Percentiles rank a stretch among this genome's conserved stretches.
Conservation (phyloP, 2,329 filamentous ascomycete genomes). For the Penicillium rolfsii region DNA sequence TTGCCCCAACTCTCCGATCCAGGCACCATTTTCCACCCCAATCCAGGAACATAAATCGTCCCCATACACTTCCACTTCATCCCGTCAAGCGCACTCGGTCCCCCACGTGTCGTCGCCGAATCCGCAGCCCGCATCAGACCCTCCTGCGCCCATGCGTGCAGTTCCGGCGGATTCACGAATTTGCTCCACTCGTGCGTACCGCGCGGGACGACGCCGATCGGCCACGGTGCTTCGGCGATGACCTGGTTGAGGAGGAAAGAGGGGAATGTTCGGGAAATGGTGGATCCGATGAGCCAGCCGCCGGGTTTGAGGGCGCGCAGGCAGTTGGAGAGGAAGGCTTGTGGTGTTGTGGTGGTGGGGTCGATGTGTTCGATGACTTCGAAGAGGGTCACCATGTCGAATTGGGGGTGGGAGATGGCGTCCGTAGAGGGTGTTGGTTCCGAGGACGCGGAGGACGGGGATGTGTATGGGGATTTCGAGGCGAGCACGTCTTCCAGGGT, state of each 20-base stretch:
- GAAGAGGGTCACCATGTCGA: constrained; percentile 84
- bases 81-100: constrained; percentile 33
- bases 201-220: constrained; percentile 75
- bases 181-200: constrained; percentile 97
- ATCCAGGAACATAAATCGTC: constrained; percentile 83
- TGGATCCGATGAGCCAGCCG: constrained; percentile 90
- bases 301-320: constrained; percentile 76
- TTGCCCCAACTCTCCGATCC: constrained; percentile 88
- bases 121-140: constrained; percentile 56
- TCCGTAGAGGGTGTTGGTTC: constrained; percentile 12
- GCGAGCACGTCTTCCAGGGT: constrained; percentile 67
- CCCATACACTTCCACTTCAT: constrained; percentile 71
- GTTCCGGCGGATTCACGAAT: constrained; percentile 86
- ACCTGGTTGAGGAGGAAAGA: constrained; percentile 93
- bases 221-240: constrained; percentile 78
- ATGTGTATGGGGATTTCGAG: constrained; percentile 6
- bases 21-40: constrained; percentile 83
- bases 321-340: constrained; percentile 62
- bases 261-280: constrained; percentile 85
- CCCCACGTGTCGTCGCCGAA: constrained; percentile 26
- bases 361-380: constrained; percentile 95
- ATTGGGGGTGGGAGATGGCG: constrained; percentile 44
- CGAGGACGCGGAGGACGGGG: constrained; percentile 11
- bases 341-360: constrained; percentile 72
- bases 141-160: constrained; percentile 46